A percentile compares a stretch with the other conserved stretches of the same genome.
Conservation (phyloP, 108 stramenopile species). For the Seminavis robusta region DNA sequence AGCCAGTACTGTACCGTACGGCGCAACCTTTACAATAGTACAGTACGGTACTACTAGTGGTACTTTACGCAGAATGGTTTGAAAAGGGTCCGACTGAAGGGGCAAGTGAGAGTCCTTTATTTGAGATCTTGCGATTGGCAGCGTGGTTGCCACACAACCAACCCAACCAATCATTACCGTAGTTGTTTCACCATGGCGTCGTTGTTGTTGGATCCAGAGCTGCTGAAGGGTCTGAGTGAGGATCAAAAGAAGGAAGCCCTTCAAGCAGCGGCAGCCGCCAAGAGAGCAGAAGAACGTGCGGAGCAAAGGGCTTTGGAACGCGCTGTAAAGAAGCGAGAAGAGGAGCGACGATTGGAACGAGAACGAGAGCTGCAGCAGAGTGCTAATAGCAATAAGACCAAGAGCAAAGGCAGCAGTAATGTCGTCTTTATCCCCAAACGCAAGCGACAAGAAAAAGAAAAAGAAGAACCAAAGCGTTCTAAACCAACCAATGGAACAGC, state of each 20-base stretch:
- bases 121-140: too few species aligned
- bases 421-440: slow-evolving; percentile 9
- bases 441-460: slow-evolving; percentile 27
- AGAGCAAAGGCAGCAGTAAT: slow-evolving; percentile 4
- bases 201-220: slow-evolving; percentile 47
- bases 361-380: not conserved
- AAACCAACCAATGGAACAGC: slow-evolving; percentile 4
- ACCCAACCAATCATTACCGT: too few species aligned
- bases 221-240: slow-evolving; percentile 51
- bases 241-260: slow-evolving; percentile 63
- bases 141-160: too few species aligned
- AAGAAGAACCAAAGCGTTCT: too few species aligned
- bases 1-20: too few species aligned
- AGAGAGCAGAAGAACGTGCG: slow-evolving; percentile 74
- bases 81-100: too few species aligned
- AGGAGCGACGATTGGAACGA: slow-evolving; percentile 28
- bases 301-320: slow-evolving; percentile 63
- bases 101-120: too few species aligned
- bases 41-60: too few species aligned
- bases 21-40: too few species aligned
- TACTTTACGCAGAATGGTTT: too few species aligned
- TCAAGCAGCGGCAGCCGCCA: slow-evolving; percentile 51
- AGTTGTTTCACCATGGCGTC: too few species aligned
- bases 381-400: not conserved
- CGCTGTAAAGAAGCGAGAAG: slow-evolving; percentile 37